Evolutionary conservation across 208 protist species (phyloP), one percentile per base, ranked within the genome.

Genomic region (Wallacemonas sp.): DNA sequence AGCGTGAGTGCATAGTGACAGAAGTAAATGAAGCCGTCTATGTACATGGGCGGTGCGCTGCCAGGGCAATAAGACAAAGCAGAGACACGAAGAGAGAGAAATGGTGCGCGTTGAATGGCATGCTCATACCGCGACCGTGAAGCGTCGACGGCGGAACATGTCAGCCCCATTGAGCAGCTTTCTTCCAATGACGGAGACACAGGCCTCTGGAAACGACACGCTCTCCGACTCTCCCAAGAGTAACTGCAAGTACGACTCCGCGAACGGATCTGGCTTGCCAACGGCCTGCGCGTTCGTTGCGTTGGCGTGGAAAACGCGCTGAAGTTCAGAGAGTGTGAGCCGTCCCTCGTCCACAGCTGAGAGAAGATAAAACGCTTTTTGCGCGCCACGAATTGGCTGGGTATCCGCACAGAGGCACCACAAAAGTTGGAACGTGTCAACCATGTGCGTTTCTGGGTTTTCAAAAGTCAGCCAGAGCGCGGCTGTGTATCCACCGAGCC

Each of bases 331-430:
- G 21, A 62, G 26, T 21, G 55, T 75, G 2, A 90, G 39, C 2
- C 66, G 24, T 12, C 78, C 81, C 3, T 61, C 66, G 21, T 69
- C 59, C 1, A 65, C 27, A 0, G 15, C 30, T 9, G 86, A 81
- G 24, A 92, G 66, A 0, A 90, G 47, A 41, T 79, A 79, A 34
- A 96, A 92, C 4, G 82, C 86, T 79, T 96, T 96, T 59, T 96
- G 91, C 26, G 67, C 77, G 2, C 91, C 91, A 5, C 91, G 85
- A 17, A 96, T 68, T 3, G 84, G 86, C 74, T 96, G 91, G 46
- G 62, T 51, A 67, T 94, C 88, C 12, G 72, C 70, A 55, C 88
- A 93, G n/a, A 96, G 72, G 59, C 94, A 87, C 33, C 63, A 77
- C 28, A 96, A 64, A 11, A 96, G 59, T 26, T 69, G 67, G 59